Evolutionary conservation across 768 basidiomycete species (phyloP), one percentile per base, ranked within the genome.

Genomic region (Lactarius tabidus): DNA sequence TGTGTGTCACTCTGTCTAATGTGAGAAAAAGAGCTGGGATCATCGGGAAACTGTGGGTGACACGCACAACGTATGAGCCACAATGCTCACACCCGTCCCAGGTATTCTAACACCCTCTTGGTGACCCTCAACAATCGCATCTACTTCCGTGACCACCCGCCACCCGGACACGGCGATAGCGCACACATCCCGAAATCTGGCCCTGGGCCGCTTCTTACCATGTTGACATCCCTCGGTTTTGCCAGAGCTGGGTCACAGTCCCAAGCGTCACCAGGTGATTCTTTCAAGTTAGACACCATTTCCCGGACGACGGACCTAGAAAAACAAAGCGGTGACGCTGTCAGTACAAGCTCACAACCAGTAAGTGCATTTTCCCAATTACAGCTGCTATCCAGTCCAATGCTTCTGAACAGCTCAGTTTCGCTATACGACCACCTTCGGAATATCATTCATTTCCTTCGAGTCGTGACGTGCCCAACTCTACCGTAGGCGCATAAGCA

Each of bases 71-170:
- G 17, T 33, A 6, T 48, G 23, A 20, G 31, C 1, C 54, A 18
- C 7, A 35, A 18, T 55, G 31, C 43, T 63, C 45, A 63, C 35
- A 31, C 17, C 15, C 7, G 26, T 10, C 38, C 1, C 53, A 63
- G 62, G 18, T 68, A 65, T 57, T 65, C 72, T 6, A 73, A 73
- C 64, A 73, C 72, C 4, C 63, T 73, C 33, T 66, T 73, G 14
- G 69, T 70, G 51, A 58, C 70, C 5, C 68, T 73, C 62, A 72
- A 72, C 39, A 64, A 64, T 58, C 63, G 63, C 6, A 52, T 64
- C 29, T 58, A 58, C 36, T 59, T 64, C 52, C 57, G 63, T 20
- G 63, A 64, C 63, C 63, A 57, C 55, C 41, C 43, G 20, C 31
- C 12, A n/a, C 62, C 55, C 2, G 62, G 41, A 14, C n/a, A 20